A percentile compares a stretch with the other conserved stretches of the same genome.
These are phyloP conservation scores for Trichoderma gamsii DNA, from an alignment of 495 filamentous ascomycete genomes.

Conservation along the genomic window DNA sequence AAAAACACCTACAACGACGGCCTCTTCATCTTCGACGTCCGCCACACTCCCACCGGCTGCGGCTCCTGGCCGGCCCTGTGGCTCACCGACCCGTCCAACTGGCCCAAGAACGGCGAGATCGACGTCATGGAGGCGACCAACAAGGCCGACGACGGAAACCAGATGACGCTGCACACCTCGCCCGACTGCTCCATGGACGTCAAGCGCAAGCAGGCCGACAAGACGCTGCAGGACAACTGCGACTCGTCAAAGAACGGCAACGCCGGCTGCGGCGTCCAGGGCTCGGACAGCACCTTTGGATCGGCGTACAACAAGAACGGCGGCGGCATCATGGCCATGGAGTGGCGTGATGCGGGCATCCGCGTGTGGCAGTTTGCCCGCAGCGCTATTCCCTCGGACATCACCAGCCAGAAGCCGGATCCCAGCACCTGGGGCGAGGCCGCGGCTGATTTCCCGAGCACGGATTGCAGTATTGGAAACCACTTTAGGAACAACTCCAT, in stretches of 20 bases:
- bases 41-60: conserved; percentile 53
- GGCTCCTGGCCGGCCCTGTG: conserved; percentile 58
- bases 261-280: conserved; percentile 47
- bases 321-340: conserved; percentile 59
- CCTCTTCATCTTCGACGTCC: conserved; percentile 55
- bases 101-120: conserved; percentile 66
- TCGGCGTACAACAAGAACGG: conserved; percentile 48
- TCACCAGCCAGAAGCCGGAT: conserved; percentile 45
- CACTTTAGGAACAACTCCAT: conserved; percentile 62
- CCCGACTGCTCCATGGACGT: conserved; percentile 50
- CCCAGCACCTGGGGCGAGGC: conserved; percentile 56
- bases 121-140: conserved; percentile 72
- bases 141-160: conserved; percentile 42
- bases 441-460: conserved; percentile 51
- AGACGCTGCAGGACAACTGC: conserved; percentile 1
- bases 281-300: conserved; percentile 42
- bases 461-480: conserved; percentile 51
- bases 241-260: conserved; percentile 36
- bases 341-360: conserved; percentile 56
- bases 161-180: conserved; percentile 62
- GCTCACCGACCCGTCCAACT: conserved; percentile 48
- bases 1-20: conserved; percentile 48
- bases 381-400: conserved; percentile 45
- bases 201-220: conserved; percentile 35
- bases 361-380: conserved; percentile 56